A percentile compares a stretch with the other conserved stretches of the same genome.
phyloP scores from a whole-genome alignment of 192 early-diverging fungal species.

The Neocallimastix lanati region DNA sequence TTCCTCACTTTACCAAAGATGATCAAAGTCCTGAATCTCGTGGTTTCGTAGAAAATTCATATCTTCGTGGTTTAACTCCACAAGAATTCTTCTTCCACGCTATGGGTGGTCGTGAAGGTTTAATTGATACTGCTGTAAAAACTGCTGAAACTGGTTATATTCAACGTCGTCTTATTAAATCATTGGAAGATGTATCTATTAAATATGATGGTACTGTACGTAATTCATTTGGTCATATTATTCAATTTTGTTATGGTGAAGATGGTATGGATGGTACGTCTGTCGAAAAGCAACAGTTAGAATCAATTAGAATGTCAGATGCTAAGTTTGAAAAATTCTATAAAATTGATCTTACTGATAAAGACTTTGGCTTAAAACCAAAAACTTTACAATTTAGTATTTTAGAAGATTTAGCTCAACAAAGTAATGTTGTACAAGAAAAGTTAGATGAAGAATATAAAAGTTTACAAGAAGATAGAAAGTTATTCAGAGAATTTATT shows the following conservation, averaged over 20 bases:
- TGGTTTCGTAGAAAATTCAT: conserved; percentile 80
- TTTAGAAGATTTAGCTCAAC: conserved; percentile 53
- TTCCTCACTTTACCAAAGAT: conserved; percentile 96
- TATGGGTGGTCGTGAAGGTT: conserved; percentile 98
- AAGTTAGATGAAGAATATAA: conserved; percentile 65
- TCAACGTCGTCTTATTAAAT: conserved; percentile 94
- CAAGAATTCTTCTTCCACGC: conserved; percentile 99
- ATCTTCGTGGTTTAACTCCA: conserved; percentile 79
- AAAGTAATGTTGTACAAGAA: conserved; percentile 43
- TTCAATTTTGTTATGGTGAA: conserved; percentile 96
- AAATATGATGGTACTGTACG: conserved; percentile 95
- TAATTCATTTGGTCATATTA: conserved; percentile 77
- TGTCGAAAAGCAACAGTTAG: conserved; percentile 67
- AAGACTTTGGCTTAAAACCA: conserved; percentile 35
- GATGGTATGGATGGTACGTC: conserved; percentile 91
- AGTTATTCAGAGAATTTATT: conserved; percentile 54
- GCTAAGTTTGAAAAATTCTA: conserved; percentile 57
- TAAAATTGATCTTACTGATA: conserved; percentile 57
- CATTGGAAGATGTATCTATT: conserved; percentile 92
- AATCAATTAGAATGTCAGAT: conserved; percentile 48
- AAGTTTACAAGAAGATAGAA: conserved; percentile 59
- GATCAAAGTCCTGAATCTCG: conserved; percentile 83
- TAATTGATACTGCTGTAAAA: conserved; percentile 92
- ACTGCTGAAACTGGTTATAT: conserved; percentile 97
- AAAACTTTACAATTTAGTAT: conserved; percentile 51